Base-by-base conservation (phyloP, 1,284 basidiomycete species). In the Cutaneotrichosporon sp. region DNA sequence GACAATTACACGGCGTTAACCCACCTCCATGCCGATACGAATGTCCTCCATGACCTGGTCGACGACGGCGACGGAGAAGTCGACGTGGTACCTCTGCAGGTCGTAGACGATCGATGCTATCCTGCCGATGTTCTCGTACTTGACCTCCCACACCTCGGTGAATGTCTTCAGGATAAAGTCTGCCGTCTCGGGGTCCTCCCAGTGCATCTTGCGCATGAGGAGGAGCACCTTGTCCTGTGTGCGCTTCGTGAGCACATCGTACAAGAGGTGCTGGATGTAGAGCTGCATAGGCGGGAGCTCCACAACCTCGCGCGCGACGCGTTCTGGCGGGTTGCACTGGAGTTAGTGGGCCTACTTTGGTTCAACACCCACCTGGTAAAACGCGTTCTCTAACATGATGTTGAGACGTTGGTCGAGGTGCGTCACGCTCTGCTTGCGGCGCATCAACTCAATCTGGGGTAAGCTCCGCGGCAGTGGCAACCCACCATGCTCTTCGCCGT, bases 91-190 rank as follows among this genome's bases (percentile, higher is more conserved):
- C 20, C 92, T 84, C 73, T 95, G 91, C 54, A 99, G 82, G 73
- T 98, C 95, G 72, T 93, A 93, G 2, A 94, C 88, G 59, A 99
- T 82, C 83, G 95, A 94, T 2, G 97, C 95, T 38, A 98, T 83
- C n/a, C 97, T 83, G 60, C 89, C 87, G 67, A 99, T 87, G 75
- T 91, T 94, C 63, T 89, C 85, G 74, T 89, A 98, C 72, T 93
- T 95, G 80, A 97, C 85, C 75, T 97, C 95, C 94, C 95, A 97
- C 1, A 95, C 89, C 71, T 95, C 95, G 5, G 91, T 93, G 80
- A 99, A 98, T 25, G 90, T 86, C 71, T 90, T 90, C 78, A 90
- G 75, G 13, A 86, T 71, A 66, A 79, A 77, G 51, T 77, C 66
- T 56, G 73, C 72, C 0, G 69, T 62, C 73, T 77, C 36, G 86